Evolutionary conservation across 352 stramenopile genomes (phyloP).

Genomic region (Globisporangium paddicum): DNA sequence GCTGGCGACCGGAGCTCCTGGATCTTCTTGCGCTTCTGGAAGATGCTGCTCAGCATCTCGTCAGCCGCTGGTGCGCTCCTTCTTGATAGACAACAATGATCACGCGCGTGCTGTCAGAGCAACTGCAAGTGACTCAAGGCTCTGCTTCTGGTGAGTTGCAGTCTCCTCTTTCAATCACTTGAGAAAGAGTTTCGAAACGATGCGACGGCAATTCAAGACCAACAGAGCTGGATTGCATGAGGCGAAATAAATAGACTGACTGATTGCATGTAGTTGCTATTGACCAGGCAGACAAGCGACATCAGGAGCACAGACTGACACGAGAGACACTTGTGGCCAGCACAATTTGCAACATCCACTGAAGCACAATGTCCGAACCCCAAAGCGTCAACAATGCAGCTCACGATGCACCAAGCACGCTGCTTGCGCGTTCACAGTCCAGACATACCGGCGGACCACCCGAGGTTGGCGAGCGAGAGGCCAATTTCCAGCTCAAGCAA

Average conservation of each 20-base stretch:
- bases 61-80: neutral
- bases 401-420: neutral
- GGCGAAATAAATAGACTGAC: neutral
- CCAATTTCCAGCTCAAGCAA: slow-evolving; percentile 31
- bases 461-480: slow-evolving; percentile 27
- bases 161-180: neutral
- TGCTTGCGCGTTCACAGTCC: neutral
- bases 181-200: slow-evolving; percentile 6
- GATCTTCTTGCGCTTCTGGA: slow-evolving; percentile 78
- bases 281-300: neutral
- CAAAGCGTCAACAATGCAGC: neutral
- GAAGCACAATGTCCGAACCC: neutral
- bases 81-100: neutral
- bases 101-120: neutral
- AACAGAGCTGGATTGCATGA: neutral
- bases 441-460: neutral
- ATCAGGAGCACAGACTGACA: neutral
- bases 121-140: neutral
- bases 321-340: neutral
- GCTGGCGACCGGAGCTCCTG: slow-evolving; percentile 66
- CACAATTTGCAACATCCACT: neutral
- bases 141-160: neutral
- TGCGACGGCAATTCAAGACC: neutral
- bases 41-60: slow-evolving; percentile 66
- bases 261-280: neutral